Evolutionary conservation across 2,329 filamentous ascomycete genomes (phyloP), one percentile per base, ranked within the genome.

Genomic region (Fusarium nanum): DNA sequence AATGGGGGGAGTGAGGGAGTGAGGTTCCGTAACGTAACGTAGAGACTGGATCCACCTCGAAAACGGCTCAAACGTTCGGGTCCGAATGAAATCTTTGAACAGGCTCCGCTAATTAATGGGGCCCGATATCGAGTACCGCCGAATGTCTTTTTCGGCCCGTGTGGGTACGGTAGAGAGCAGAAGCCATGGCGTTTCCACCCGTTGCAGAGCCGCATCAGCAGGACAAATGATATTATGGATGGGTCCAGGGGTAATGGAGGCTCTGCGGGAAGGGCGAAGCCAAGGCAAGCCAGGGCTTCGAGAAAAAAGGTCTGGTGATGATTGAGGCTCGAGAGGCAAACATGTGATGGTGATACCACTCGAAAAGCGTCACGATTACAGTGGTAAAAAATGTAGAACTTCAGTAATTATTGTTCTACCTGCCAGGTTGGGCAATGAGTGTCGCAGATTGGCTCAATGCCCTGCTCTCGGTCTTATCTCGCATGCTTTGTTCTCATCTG

Each of bases 191-290:
- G 22, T 50, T 56, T 47, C 50, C 56, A 58, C 28, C 64, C 63
- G 63, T 67, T 47, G 52, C 64, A 67, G 64, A 67, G 64, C 64
- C 64, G 64, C 64, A 67, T 68, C 57, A 61, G 22, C 63, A 66
- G 58, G 61, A 55, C 18, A 18, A 20, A 46, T 56, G 55, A 42
- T 52, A 41, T 7, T 47, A 50, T 41, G 34, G 7, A 27, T 37
- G 60, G 56, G 46, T 41, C 56, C 64, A 67, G 63, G 64, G 63
- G 64, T 57, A 57, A 62, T 46, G 30, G 57, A 52, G 64, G 63
- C 41, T 67, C 47, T 67, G 56, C 55, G 60, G 60, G 59, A 60
- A 60, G 27, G 54, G 57, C 37, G 40, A 40, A 53, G 13, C 18
- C 25, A 25, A 28, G 45, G 18, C 16, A 28, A 27, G 45, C 23